Evolutionary conservation across 495 filamentous ascomycete species (phyloP).

Genomic region (Penicillium roqueforti): DNA sequence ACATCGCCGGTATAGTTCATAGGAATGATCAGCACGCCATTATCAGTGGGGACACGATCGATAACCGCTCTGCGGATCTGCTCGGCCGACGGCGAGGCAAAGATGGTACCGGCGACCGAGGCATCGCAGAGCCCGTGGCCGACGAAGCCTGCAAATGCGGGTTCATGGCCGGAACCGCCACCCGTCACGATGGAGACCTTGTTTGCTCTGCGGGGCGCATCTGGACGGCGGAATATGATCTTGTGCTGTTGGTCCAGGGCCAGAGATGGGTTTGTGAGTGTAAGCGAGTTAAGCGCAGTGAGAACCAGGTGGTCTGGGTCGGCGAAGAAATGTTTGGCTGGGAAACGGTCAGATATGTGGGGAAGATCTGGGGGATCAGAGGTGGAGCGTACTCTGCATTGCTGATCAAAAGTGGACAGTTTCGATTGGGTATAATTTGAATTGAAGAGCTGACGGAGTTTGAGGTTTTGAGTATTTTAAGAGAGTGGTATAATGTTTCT

Average conservation of each 20-base stretch:
- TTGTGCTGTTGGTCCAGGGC: conserved; percentile 79
- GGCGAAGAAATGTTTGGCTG: conserved; percentile 87
- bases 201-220: conserved; percentile 35
- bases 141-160: conserved; percentile 73
- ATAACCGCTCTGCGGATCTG: conserved; percentile 78
- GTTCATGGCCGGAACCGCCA: conserved; percentile 91
- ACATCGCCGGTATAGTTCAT: conserved; percentile 76
- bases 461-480: not conserved
- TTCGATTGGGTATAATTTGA: conserved; percentile 1
- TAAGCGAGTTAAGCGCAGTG: conserved; percentile 69
- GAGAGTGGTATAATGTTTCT: not conserved
- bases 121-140: conserved; percentile 75
- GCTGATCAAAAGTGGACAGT: conserved; percentile 16
- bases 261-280: conserved; percentile 80
- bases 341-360: conserved; percentile 9
- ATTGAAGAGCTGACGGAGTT: no score
- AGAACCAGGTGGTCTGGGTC: conserved; percentile 78
- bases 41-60: conserved; percentile 60
- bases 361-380: not conserved
- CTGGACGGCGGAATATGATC: conserved; percentile 74
- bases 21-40: conserved; percentile 68
- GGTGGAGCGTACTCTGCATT: conserved; percentile 23
- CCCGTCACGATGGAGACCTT: conserved; percentile 83
- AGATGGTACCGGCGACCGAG: conserved; percentile 88
- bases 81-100: conserved; percentile 81